Evolutionary conservation across 371 early-diverging fungal genomes (phyloP).

Genomic region (Enterocytospora artemiae): DNA sequence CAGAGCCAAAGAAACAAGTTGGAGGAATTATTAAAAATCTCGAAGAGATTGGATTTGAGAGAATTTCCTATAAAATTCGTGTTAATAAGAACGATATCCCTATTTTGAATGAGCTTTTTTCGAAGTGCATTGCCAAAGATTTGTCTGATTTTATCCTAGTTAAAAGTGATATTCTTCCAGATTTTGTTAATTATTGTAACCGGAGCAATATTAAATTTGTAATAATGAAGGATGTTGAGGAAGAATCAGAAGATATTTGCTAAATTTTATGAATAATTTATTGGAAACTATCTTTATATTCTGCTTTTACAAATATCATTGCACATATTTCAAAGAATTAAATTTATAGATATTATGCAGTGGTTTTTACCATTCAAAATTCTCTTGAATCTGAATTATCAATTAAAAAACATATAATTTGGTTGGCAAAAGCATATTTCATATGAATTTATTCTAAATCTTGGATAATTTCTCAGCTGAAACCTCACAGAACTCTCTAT

Average conservation of each 20-base stretch:
- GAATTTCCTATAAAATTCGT: constrained; percentile 29
- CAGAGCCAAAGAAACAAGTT: constrained; percentile 45
- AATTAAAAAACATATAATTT: background rate
- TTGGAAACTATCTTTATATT: no score
- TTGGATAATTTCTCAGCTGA: constrained; percentile 3
- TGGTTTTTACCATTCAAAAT: background rate
- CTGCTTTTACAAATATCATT: background rate
- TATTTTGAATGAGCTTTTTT: background rate
- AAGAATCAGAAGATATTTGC: constrained; percentile 32
- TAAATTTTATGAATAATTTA: constrained; percentile 10
- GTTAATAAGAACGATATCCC: constrained; percentile 10
- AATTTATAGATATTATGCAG: background rate
- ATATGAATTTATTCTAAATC: background rate
- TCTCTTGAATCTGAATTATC: background rate
- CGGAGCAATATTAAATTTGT: constrained; percentile 10
- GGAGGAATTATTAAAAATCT: constrained; percentile 44
- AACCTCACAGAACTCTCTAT: constrained; percentile 35
- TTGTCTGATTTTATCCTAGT: background rate
- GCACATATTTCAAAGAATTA: background rate
- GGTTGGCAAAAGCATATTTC: background rate
- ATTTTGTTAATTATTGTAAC: constrained; percentile 14
- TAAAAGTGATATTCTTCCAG: constrained; percentile 21
- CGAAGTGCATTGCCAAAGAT: constrained; percentile 7
- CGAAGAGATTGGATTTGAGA: constrained; percentile 41
- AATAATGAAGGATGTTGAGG: constrained; percentile 24